Base-by-base conservation (phyloP, 257 asterid genomes). In the Linderniella brevidens region DNA sequence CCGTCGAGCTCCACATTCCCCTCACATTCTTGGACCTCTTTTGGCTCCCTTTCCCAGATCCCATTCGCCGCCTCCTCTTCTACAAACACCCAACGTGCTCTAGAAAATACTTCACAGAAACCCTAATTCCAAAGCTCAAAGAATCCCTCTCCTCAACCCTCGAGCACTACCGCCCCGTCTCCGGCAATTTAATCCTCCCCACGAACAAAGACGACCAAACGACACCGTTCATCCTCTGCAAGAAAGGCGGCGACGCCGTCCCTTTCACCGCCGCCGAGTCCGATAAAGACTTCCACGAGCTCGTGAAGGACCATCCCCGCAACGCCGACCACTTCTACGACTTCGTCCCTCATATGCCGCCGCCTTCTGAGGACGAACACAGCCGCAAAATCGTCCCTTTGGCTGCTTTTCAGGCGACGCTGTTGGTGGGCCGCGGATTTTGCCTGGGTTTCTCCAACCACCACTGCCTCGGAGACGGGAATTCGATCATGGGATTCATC, bases 241-340 rank as follows among this genome's bases (percentile, higher is more conserved):
- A 1, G 11, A 17, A 36, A 17, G 86, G 80, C 3, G 86, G 80
- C 3, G 75, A 76, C 54, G 58, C 71, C 0, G 74, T 72, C 17
- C 18, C 61, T 0, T 54, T 76, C 47, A 48, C 59, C 13, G 9
- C 73, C 35, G 68, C 73, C 18, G 71, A 64, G 65, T 64, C 37
- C 43, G 58, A 59, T 19, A 39, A 42, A 37, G 78, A 73, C 51
- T 73, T 73, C 63, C 13, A 52, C 32, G 14, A 54, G 40, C 65
- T 76, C 17, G 58, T 60, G 12, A 72, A 59, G 0, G 48, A 72
- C 53, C 67, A 67, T 1, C 41, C 74, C 38, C 58, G 76, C 1
- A 50, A 32, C 3, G 46, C 71, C n/a, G 63, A 58, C 1, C 72
- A 62, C 17, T 70, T 73, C 53, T 56, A 73, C 58, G 61, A 62